Base-by-base conservation (phyloP, 1,284 basidiomycete species). In the Ceratobasidium sp. region DNA sequence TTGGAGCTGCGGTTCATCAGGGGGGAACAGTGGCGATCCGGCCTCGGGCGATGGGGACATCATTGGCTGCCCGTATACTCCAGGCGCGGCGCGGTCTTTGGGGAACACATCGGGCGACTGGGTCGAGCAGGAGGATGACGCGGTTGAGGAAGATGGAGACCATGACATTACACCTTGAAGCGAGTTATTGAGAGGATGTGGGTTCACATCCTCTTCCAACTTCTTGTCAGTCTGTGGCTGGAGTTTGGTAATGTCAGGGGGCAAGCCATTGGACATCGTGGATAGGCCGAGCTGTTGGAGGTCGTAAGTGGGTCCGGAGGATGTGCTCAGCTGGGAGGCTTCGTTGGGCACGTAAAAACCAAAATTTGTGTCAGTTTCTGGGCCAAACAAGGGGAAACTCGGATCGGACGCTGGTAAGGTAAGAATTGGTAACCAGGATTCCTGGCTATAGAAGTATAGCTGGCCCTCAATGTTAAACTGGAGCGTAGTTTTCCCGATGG, bases 91-190 rank as follows among this genome's bases (percentile, higher is more conserved):
- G 24, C 66, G 51, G 29, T 53, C 57, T 1, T 1, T 27, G 22
- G 66, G 14, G 11, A 53, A 27, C 15, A 69, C 66, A 22, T 57
- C 57, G n/a, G 66, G 66, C 1, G 66, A 67, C 22, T 7, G 24
- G n/a, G 66, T n/a, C n/a, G n/a, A n/a, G n/a, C n/a, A n/a, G n/a
- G n/a, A n/a, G n/a, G n/a, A n/a, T n/a, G n/a, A n/a, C n/a, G n/a
- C n/a, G n/a, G n/a, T 27, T 3, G 50, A 54, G 1, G 51, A 54
- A 11, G 50, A 53, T 27, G 66, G 54, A n/a, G 53, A 56, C 66
- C 53, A 69, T 27, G 66, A 31, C 44, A 54, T 24, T 15, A 9
- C 1, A 33, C 36, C 51, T 66, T 48, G 62, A 19, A 50, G 45
- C 8, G 62, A 50, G 45, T n/a, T 36, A 9, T 54, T n/a, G 4